Percentiles rank a stretch among this genome's conserved stretches.
These are phyloP conservation scores for Pythium oligandrum DNA, from an alignment of 352 stramenopile species.

Conservation along the genomic window DNA sequence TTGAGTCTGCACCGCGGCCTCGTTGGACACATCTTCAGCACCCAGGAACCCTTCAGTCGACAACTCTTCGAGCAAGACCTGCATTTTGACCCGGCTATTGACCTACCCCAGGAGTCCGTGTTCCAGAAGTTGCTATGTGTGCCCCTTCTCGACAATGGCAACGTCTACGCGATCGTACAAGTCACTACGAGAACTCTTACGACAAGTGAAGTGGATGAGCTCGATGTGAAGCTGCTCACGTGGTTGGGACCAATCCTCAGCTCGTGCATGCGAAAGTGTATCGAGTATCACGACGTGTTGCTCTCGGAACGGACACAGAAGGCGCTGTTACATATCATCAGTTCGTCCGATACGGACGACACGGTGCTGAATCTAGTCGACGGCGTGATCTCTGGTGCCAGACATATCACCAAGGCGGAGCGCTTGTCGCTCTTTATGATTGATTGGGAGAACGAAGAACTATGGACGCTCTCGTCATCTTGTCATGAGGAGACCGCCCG, in stretches of 20 bases:
- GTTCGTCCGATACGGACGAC: constrained; percentile 76
- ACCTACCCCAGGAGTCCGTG: constrained; percentile 49
- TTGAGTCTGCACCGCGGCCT: constrained; percentile 47
- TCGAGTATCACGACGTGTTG: constrained; percentile 81
- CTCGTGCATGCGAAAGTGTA: constrained; percentile 82
- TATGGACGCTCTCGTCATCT: constrained; percentile 77
- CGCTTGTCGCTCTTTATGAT: constrained; percentile 78
- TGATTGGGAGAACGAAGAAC: constrained; percentile 77
- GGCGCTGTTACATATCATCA: constrained; percentile 81
- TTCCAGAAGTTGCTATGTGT: constrained; percentile 72
- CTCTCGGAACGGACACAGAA: constrained; percentile 82
- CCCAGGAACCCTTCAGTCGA: constrained; percentile 24
- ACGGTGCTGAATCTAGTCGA: constrained; percentile 84
- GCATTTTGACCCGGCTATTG: constrained; percentile 60
- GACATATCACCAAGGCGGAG: constrained; percentile 80
- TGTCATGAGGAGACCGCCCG: constrained; percentile 68
- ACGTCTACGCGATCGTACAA: constrained; percentile 79
- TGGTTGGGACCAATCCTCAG: constrained; percentile 79
- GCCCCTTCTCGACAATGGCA: constrained; percentile 59
- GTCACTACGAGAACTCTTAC: constrained; percentile 38
- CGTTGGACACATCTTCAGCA: constrained; percentile 39
- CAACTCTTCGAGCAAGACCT: constrained; percentile 42
- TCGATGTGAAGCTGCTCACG: constrained; percentile 70
- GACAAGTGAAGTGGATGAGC: constrained; percentile 42
- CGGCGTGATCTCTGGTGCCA: constrained; percentile 71